A percentile compares a stretch with the other conserved stretches of the same genome.
Evolutionary conservation across 345 rosid genomes (phyloP).

Genomic region (Linum usitatissimum): DNA sequence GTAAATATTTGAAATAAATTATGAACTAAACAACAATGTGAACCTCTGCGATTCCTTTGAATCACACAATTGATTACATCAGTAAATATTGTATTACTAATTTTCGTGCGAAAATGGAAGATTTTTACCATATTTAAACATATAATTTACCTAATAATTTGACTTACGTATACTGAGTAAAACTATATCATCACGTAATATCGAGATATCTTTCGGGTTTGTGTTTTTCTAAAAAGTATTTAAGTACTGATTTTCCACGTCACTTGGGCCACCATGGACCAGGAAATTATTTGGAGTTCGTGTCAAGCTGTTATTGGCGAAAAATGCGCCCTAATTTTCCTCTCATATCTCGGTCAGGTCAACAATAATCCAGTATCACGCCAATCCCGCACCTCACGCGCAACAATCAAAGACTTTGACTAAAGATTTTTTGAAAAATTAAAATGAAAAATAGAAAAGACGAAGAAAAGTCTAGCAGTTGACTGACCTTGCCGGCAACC

Average conservation of each 20-base stretch:
- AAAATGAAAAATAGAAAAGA: constrained; percentile 1
- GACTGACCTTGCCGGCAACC: constrained; percentile 71
- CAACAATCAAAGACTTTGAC: background rate
- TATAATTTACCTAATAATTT: too few species aligned
- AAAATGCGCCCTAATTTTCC: too few species aligned
- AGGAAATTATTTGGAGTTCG: background rate
- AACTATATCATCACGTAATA: too few species aligned
- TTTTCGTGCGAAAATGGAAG: too few species aligned
- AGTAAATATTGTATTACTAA: too few species aligned
- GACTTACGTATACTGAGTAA: too few species aligned
- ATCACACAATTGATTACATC: too few species aligned
- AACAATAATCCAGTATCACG: background rate
- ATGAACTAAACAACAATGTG: too few species aligned
- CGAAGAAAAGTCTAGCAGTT: constrained; percentile 7
- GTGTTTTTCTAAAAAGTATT: too few species aligned
- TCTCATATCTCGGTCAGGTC: background rate
- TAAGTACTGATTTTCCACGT: background rate
- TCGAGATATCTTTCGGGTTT: background rate
- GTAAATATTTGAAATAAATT: too few species aligned
- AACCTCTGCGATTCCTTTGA: too few species aligned
- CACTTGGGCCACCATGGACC: background rate
- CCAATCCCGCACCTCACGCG: background rate
- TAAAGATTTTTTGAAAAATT: background rate
- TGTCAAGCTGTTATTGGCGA: background rate
- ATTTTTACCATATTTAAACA: too few species aligned